Base-by-base conservation (phyloP, 768 basidiomycete genomes). In the Calocybe indica region DNA sequence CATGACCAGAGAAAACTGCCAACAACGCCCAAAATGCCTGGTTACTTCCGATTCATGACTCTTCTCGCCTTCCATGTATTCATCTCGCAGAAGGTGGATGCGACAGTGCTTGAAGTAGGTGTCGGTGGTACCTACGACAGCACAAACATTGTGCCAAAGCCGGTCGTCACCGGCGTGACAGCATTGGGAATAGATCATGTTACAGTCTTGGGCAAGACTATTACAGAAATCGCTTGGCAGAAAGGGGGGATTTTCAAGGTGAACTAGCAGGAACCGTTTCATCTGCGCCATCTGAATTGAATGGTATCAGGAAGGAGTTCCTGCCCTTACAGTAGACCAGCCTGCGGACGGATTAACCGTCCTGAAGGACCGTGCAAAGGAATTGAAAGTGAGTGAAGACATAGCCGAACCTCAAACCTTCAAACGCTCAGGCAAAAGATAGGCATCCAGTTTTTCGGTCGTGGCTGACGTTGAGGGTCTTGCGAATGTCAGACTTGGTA, bases 211-310 rank as follows among this genome's bases (percentile, higher is more conserved):
- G 96, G 96, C 0, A 85, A 85, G 57, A 96, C 94, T 0, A 66
- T 98, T 4, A 66, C 72, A 32, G 90, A 96, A 58, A 98, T 99
- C 53, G 90, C 94, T 1, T 81, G 80, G 77, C 95, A 98, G 59
- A 99, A 99, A 64, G 91, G 85, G 29, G 96, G 96, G 1, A 98
- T 99, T 45, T 98, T 86, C 68, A 99, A 99, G 77, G 88, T 81
- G 44, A 29, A 22, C 67, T 52, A 29, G 3, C 14, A 5, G 36
- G 33, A 10, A 12, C 7, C 13, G 44, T 36, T 31, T 38, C 22
- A 45, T 36, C 52, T 34, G 45, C 38, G 48, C 30, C 44, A 37
- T 51, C 8, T 31, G 22, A 31, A 43, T 14, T 34, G 5, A 35
- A 30, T 13, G 7, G 13, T 13, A n/a, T 30, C 44, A 89, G 87